These are phyloP conservation scores for Pneumocystis oryctolagi DNA, from an alignment of 1,139 yeast genomes.

Conservation along the genomic window DNA sequence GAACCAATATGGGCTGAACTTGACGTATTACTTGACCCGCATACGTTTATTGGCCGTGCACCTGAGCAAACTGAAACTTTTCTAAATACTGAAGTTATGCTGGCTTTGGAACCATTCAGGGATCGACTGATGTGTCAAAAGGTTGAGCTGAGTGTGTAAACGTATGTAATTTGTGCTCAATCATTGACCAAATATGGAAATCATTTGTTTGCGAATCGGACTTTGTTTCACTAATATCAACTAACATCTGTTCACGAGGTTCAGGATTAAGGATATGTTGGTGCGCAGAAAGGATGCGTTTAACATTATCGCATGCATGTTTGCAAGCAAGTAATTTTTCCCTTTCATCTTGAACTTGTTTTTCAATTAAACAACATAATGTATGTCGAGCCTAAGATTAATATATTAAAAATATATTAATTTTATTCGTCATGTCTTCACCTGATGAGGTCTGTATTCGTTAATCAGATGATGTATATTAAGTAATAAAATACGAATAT, in stretches of 20 bases:
- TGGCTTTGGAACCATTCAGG: constrained; percentile 62
- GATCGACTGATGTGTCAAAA: constrained; percentile 45
- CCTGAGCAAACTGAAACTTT: constrained; percentile 96
- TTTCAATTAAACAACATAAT: background rate
- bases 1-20: constrained; percentile 77
- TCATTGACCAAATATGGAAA: background rate
- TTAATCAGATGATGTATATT: constrained; percentile 73
- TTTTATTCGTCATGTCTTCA: constrained; percentile 19
- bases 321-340: background rate
- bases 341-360: background rate
- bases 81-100: constrained; percentile 65
- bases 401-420: background rate
- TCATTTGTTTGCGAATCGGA: background rate
- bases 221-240: background rate
- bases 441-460: constrained; percentile 79
- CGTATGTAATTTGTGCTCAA: background rate
- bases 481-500: constrained; percentile 56
- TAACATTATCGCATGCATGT: background rate
- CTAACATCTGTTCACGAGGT: background rate
- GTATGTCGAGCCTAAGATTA: background rate
- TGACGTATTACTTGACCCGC: constrained; percentile 69
- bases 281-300: background rate
- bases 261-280: background rate
- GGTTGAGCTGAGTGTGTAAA: constrained; percentile 45
- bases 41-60: constrained; percentile 95